Evolutionary conservation across 108 stramenopile species (phyloP), one percentile per base, ranked within the genome.

Genomic region (Bacterosira constricta): DNA sequence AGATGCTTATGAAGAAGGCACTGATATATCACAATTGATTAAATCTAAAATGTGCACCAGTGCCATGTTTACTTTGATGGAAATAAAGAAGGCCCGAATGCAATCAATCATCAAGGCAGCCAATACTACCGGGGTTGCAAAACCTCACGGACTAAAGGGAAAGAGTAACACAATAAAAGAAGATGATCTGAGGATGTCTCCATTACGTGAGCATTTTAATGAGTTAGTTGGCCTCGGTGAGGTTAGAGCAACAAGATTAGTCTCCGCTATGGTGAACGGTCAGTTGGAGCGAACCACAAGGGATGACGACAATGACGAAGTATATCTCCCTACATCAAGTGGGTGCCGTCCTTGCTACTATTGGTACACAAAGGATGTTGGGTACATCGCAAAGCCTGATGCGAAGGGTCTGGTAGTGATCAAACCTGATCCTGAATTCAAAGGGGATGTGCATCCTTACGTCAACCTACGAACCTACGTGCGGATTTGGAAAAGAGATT

Each of bases 401-500:
- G n/a, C n/a, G n/a, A n/a, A n/a, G n/a, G n/a, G n/a, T n/a, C n/a
- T n/a, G n/a, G n/a, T n/a, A n/a, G n/a, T n/a, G n/a, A n/a, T n/a
- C n/a, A n/a, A n/a, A n/a, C n/a, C n/a, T n/a, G n/a, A n/a, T n/a
- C n/a, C n/a, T n/a, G n/a, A n/a, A n/a, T n/a, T n/a, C n/a, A n/a
- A n/a, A n/a, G n/a, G n/a, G n/a, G n/a, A n/a, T n/a, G n/a, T n/a
- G n/a, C n/a, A n/a, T n/a, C n/a, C n/a, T n/a, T n/a, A n/a, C n/a
- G n/a, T n/a, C n/a, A n/a, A n/a, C n/a, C n/a, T n/a, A n/a, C 6
- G 17, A 47, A 63, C 61, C 7, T 63, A 63, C 39, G 17, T 20
- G 17, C 1, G 26, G 5, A 11, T 46, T 26, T 63, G 61, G 44
- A 63, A 44, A 23, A 6, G 17, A 29, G 0, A 26, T 29, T 63